phyloP scores from a whole-genome alignment of 2,329 filamentous ascomycete genomes.

The Ophiocordyceps sinensis region DNA sequence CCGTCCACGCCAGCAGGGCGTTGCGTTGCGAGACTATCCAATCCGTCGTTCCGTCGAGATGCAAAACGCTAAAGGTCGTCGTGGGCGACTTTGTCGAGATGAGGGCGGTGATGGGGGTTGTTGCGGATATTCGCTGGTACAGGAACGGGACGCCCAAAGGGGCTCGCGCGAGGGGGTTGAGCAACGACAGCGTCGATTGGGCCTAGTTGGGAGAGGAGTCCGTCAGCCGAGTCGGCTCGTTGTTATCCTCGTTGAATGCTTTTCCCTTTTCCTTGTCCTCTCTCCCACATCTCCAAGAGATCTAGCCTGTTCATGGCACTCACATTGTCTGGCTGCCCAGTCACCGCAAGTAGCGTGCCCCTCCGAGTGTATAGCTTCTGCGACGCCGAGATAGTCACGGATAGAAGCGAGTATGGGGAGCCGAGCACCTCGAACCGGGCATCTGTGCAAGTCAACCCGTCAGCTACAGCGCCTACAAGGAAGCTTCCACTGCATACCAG shows the following conservation, averaged over 20 bases:
- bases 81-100: slow-evolving; percentile 77
- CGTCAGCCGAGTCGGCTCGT: no score
- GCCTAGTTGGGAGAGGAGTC: slow-evolving; percentile 34
- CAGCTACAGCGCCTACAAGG: not conserved
- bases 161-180: slow-evolving; percentile 70
- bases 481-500: slow-evolving; percentile 24
- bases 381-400: slow-evolving; percentile 81
- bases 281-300: not conserved
- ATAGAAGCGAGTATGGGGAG: slow-evolving; percentile 82
- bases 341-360: slow-evolving; percentile 79
- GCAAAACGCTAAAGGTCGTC: slow-evolving; percentile 75
- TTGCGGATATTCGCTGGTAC: slow-evolving; percentile 81
- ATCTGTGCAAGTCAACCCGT: slow-evolving; percentile 40
- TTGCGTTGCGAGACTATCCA: slow-evolving; percentile 87
- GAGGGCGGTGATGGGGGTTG: slow-evolving; percentile 73
- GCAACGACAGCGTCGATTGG: slow-evolving; percentile 74
- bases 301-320: slow-evolving; percentile 7
- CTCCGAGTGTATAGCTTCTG: slow-evolving; percentile 86
- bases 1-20: slow-evolving; percentile 91
- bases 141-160: slow-evolving; percentile 82
- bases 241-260: not conserved
- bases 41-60: slow-evolving; percentile 85
- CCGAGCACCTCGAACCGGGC: slow-evolving; percentile 90
- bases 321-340: slow-evolving; percentile 84
- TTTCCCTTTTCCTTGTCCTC: not conserved